These are phyloP conservation scores for Oenanthe javanica DNA, from an alignment of 140 eudicot genomes.

Conservation along the genomic window DNA sequence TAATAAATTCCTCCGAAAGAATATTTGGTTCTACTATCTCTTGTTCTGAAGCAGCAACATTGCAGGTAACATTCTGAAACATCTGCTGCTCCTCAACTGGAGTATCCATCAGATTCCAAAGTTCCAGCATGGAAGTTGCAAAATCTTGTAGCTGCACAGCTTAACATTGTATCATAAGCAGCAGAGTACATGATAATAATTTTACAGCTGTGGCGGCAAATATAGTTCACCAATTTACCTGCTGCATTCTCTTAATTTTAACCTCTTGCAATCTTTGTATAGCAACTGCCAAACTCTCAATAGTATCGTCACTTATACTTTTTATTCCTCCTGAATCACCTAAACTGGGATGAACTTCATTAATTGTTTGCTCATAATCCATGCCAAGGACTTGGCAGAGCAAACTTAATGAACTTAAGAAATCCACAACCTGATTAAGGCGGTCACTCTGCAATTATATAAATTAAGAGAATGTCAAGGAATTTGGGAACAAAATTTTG, in stretches of 20 bases:
- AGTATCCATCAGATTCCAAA: slow-evolving; percentile 86
- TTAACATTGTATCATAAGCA: background rate
- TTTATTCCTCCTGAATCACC: slow-evolving; percentile 37
- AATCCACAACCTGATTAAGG: slow-evolving; percentile 48
- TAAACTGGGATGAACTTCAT: slow-evolving; percentile 58
- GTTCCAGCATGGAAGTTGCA: slow-evolving; percentile 70
- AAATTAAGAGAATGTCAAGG: background rate
- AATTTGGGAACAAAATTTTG: background rate
- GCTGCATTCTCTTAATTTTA: slow-evolving; percentile 67
- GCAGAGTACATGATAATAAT: background rate
- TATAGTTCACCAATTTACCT: slow-evolving; percentile 30
- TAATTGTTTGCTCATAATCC: slow-evolving; percentile 52
- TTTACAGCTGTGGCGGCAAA: background rate
- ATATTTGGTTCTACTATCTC: slow-evolving; percentile 49
- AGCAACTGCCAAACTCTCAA: slow-evolving; percentile 43
- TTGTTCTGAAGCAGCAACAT: slow-evolving; percentile 62
- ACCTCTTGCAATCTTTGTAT: slow-evolving; percentile 54
- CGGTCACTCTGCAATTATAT: slow-evolving; percentile 63
- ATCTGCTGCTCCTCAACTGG: slow-evolving; percentile 69
- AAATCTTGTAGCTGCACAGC: slow-evolving; percentile 72
- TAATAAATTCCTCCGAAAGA: slow-evolving; percentile 57
- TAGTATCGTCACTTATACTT: slow-evolving; percentile 46
- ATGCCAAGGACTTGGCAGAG: slow-evolving; percentile 81
- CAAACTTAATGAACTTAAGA: slow-evolving; percentile 39
- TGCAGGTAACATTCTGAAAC: slow-evolving; percentile 74